Evolutionary conservation across 495 filamentous ascomycete species (phyloP).

Genomic region (Friedmanniomyces endolithicus): DNA sequence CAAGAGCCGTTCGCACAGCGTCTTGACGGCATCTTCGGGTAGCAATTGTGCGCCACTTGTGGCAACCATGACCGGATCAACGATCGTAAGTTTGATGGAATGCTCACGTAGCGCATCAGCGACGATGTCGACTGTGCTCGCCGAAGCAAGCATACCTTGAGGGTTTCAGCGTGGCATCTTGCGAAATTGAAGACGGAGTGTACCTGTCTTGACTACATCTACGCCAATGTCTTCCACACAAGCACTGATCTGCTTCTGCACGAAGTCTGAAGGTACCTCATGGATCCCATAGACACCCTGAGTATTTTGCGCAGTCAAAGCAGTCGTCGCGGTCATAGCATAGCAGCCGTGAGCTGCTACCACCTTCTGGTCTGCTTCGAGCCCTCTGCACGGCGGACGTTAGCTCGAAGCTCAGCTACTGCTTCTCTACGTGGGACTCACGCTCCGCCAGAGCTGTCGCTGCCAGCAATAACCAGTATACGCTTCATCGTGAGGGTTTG

Average conservation of each 20-base stretch:
- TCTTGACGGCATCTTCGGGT: constrained; percentile 52
- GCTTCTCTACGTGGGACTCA: constrained; percentile 36
- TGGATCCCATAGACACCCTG: constrained; percentile 72
- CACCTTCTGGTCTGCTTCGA: constrained; percentile 94
- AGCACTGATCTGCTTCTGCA: constrained; percentile 73
- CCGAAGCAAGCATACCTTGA: constrained; percentile 79
- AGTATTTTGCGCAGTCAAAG: constrained; percentile 90
- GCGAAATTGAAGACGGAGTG: constrained; percentile 10
- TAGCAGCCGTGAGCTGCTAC: constrained; percentile 85
- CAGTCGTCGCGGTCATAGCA: constrained; percentile 93
- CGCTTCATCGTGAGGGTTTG: constrained; percentile 22
- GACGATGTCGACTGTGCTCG: constrained; percentile 61
- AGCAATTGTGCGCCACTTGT: constrained; percentile 71
- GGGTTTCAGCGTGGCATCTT: constrained; percentile 3
- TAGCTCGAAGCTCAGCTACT: background rate
- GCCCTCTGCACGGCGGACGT: constrained; percentile 45
- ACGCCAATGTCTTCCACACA: constrained; percentile 71
- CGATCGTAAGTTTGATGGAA: constrained; percentile 48
- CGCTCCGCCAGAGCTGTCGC: constrained; percentile 80
- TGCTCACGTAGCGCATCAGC: constrained; percentile 52
- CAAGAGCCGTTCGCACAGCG: constrained; percentile 54
- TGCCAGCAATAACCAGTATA: constrained; percentile 73
- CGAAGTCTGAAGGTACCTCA: constrained; percentile 61
- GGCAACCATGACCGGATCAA: constrained; percentile 95
- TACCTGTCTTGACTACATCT: constrained; percentile 87